These are phyloP conservation scores for Styphnolobium japonicum DNA, from an alignment of 306 rosid genomes.

Conservation along the genomic window DNA sequence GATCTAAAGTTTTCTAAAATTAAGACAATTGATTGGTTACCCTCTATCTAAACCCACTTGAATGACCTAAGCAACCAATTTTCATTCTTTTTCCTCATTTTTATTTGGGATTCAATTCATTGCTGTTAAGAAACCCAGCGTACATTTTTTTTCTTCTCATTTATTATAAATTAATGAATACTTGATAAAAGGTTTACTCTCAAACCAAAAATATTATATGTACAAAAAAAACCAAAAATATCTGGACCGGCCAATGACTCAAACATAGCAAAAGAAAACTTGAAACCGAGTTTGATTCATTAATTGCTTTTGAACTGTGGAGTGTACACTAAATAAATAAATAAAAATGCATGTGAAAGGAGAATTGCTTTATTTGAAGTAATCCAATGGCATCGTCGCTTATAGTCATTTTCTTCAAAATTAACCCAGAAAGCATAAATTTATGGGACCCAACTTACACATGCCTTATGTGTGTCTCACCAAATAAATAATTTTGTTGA, in stretches of 20 bases:
- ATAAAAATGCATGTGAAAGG: neutral
- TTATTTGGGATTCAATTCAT: neutral
- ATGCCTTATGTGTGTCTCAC: too few relatives aligned
- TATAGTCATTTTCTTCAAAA: neutral
- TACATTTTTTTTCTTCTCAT: neutral
- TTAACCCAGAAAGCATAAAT: conserved; percentile 9
- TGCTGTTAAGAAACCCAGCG: neutral
- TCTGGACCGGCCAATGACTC: too few relatives aligned
- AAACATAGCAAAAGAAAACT: neutral
- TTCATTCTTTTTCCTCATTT: neutral
- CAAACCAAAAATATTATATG: neutral
- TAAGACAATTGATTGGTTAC: neutral
- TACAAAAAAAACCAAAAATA: too few relatives aligned
- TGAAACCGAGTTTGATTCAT: neutral
- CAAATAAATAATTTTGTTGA: conserved; percentile 23
- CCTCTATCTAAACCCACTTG: conserved; percentile 19
- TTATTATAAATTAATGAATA: neutral
- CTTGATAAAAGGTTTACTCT: neutral
- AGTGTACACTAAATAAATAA: too few relatives aligned
- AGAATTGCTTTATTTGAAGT: neutral
- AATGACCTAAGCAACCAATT: neutral
- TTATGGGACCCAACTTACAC: conserved; percentile 3
- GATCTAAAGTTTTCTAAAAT: conserved; percentile 25
- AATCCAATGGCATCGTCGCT: neutral
- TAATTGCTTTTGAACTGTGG: neutral